Base-by-base conservation (phyloP, 108 stramenopile species). In the Nitzschia inconspicua region DNA sequence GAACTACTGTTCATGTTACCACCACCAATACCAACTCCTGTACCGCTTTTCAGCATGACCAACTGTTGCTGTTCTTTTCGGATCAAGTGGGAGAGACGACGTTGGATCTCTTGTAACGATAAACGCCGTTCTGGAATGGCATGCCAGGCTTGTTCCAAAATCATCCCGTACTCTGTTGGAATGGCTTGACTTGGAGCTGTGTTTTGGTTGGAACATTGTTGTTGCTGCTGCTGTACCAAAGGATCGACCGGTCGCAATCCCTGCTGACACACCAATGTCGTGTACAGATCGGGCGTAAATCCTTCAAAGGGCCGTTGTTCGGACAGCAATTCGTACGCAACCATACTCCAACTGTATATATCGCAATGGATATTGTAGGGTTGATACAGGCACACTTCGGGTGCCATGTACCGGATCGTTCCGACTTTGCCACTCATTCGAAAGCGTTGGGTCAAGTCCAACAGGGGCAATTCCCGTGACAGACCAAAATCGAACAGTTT, bases 401-500 rank as follows among this genome's bases (percentile, higher is more conserved):
- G 72, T 2, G 82, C 85, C 94, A 95, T 95, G 57, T 93, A 93
- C 8, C 84, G 78, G 5, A 79, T 52, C 7, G 78, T 80, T 13
- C 85, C 85, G 36, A 78, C 72, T 31, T 74, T 78, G 40, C 82
- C 82, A 22, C 69, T 69, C 74, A 86, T 76, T 47, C 76, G 47
- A 52, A 72, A 86, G 10, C 63, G 66, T 7, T 46, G 41, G 0
- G 27, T 24, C 5, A 63, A 48, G 32, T 79, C 79, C 53, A 76
- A 40, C 1, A 28, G 50, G 16, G 84, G 83, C 6, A 91, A 62
- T 37, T 92, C 91, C 2, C 92, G 76, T n/a, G 75, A 72, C 13
- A 93, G 49, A 11, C 92, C 92, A 70, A 93, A 93, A 61, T 93
- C 92, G 44, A 89, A 85, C 10, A 93, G 73, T 57, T 91, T 85